A percentile compares a stretch with the other conserved stretches of the same genome.
Evolutionary conservation across 163 green algal genomes (phyloP).

Genomic region (Chlorella variabilis): DNA sequence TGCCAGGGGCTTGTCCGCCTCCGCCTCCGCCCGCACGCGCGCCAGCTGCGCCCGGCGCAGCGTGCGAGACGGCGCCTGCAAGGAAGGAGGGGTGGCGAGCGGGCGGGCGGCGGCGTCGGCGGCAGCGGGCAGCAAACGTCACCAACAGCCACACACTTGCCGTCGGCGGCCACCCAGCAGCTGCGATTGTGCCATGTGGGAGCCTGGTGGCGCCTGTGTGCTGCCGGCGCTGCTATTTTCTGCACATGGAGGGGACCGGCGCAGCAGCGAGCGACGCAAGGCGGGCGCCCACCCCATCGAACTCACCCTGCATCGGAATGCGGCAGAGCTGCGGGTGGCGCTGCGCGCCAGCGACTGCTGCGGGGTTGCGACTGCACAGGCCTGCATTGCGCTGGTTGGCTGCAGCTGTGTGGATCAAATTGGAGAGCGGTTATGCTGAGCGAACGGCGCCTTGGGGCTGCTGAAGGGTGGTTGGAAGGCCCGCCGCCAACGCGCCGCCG

Average conservation of each 20-base stretch:
- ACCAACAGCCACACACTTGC: slow-evolving; percentile 1
- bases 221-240: too few species aligned
- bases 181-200: not conserved
- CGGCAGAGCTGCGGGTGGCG: not conserved
- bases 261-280: too few species aligned
- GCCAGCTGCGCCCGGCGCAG: slow-evolving; percentile 4
- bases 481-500: too few species aligned
- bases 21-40: slow-evolving; percentile 9
- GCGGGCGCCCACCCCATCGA: not conserved
- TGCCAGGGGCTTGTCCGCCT: not conserved
- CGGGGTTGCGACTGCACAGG: not conserved
- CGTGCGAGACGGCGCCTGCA: slow-evolving; percentile 4
- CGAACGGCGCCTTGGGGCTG: too few species aligned
- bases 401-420: not conserved
- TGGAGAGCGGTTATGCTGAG: too few species aligned
- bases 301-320: slow-evolving; percentile 18
- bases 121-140: not conserved
- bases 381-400: not conserved
- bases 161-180: not conserved
- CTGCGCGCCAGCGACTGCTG: not conserved
- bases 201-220: too few species aligned
- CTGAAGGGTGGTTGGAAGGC: too few species aligned
- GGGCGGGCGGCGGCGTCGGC: not conserved
- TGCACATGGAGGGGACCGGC: too few species aligned
- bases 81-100: too few species aligned